Conservation (phyloP, 306 rosid genomes). For the Fragaria nilgerrensis region DNA sequence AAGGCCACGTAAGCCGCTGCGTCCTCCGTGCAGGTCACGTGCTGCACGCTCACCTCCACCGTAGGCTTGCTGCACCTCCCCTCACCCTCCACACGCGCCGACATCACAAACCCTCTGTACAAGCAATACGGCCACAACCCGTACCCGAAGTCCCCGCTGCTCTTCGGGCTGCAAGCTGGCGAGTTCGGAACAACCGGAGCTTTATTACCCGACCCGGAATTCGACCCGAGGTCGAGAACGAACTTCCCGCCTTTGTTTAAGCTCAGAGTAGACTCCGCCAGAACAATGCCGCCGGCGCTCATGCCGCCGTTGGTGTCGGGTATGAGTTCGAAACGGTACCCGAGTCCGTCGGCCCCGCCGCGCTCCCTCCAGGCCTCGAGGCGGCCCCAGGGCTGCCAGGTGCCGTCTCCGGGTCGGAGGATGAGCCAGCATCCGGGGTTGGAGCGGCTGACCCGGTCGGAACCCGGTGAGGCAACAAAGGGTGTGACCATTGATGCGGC, state of each 20-base stretch:
- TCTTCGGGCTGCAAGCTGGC: constrained; percentile 66
- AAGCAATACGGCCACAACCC: constrained; percentile 74
- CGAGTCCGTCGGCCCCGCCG: constrained; percentile 40
- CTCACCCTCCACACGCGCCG: constrained; percentile 43
- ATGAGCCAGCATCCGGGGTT: constrained; percentile 54
- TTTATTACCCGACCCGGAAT: constrained; percentile 38
- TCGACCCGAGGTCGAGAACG: constrained; percentile 39
- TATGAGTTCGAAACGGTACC: constrained; percentile 43
- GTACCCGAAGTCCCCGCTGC: constrained; percentile 75
- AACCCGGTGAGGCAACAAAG: constrained; percentile 46
- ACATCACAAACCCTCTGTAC: constrained; percentile 61
- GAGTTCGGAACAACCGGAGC: constrained; percentile 48
- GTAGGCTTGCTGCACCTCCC: constrained; percentile 31
- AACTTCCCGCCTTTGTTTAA: constrained; percentile 47
- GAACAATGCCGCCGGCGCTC: constrained; percentile 36
- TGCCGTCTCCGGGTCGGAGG: constrained; percentile 47
- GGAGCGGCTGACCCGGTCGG: constrained; percentile 52
- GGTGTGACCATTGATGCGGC: constrained; percentile 53
- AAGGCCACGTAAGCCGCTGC: constrained; percentile 51
- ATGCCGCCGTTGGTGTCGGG: constrained; percentile 25
- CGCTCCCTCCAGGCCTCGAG: constrained; percentile 55
- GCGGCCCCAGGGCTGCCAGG: constrained; percentile 56
- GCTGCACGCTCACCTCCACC: constrained; percentile 52
- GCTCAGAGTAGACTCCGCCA: constrained; percentile 65
- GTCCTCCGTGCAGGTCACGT: constrained; percentile 53